Percentiles rank a stretch among this genome's conserved stretches.
Conservation (phyloP, 345 rosid genomes). For the Mallotus nudiflorus region DNA sequence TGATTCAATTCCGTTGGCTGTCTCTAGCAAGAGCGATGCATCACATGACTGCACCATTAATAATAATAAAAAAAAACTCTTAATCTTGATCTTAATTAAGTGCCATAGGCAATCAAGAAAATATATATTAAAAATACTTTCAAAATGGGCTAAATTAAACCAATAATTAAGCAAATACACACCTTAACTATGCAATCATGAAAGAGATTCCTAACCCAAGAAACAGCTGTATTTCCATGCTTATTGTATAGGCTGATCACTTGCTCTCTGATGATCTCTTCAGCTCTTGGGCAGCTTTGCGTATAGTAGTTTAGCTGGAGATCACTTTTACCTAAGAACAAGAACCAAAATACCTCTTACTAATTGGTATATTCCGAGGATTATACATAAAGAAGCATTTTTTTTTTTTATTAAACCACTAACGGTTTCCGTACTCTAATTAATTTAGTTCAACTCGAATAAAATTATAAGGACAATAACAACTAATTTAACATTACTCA, state of each 20-base stretch:
- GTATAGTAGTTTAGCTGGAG: constrained; percentile 65
- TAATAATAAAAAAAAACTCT: not conserved
- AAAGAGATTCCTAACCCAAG: constrained; percentile 92
- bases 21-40: constrained; percentile 70
- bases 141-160: too few relatives aligned
- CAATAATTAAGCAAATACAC: not conserved
- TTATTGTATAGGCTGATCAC: constrained; percentile 61
- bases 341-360: not conserved
- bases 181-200: constrained; percentile 79
- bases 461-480: not conserved
- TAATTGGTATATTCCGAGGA: not conserved
- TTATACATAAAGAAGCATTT: not conserved
- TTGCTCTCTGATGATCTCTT: constrained; percentile 68
- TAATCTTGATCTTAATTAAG: not conserved
- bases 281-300: constrained; percentile 74
- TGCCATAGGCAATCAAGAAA: not conserved
- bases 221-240: constrained; percentile 86
- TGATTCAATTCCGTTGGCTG: constrained; percentile 48
- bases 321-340: constrained; percentile 45
- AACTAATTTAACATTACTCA: too few relatives aligned
- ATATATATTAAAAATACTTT: too few relatives aligned
- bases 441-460: too few relatives aligned
- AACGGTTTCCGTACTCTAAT: too few relatives aligned
- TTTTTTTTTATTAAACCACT: too few relatives aligned
- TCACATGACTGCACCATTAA: constrained; percentile 58